phyloP scores from a whole-genome alignment of 2,329 filamentous ascomycete species.

The Myriosclerotinia duriaeana region DNA sequence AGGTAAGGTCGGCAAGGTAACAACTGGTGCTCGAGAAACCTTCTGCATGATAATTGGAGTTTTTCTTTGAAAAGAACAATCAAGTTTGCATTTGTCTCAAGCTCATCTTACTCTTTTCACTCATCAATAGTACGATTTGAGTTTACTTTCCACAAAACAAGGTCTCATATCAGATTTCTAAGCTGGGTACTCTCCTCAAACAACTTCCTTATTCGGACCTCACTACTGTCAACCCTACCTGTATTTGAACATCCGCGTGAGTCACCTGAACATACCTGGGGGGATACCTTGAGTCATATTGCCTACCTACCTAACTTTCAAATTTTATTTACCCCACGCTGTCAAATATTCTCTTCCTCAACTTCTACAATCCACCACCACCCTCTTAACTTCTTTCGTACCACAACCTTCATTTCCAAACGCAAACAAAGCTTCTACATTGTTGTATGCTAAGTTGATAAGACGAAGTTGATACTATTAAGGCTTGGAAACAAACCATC shows the following conservation, averaged over 20 bases:
- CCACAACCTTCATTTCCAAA: background rate
- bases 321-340: background rate
- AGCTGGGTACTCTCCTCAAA: background rate
- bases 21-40: background rate
- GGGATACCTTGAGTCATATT: background rate
- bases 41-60: background rate
- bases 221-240: background rate
- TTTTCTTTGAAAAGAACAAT: background rate
- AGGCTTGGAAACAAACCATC: background rate
- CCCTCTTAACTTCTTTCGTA: background rate
- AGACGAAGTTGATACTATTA: background rate
- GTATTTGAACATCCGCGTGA: background rate
- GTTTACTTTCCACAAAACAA: background rate
- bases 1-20: background rate
- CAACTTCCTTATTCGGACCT: background rate
- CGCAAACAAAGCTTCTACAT: background rate
- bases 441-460: background rate
- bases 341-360: background rate
- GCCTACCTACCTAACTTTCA: background rate
- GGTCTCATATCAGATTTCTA: background rate
- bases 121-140: background rate
- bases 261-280: background rate
- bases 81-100: background rate
- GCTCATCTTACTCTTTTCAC: background rate
- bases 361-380: background rate